Base-by-base conservation (phyloP, 139 green algal species). In the Edaphochlamys debaryana region DNA sequence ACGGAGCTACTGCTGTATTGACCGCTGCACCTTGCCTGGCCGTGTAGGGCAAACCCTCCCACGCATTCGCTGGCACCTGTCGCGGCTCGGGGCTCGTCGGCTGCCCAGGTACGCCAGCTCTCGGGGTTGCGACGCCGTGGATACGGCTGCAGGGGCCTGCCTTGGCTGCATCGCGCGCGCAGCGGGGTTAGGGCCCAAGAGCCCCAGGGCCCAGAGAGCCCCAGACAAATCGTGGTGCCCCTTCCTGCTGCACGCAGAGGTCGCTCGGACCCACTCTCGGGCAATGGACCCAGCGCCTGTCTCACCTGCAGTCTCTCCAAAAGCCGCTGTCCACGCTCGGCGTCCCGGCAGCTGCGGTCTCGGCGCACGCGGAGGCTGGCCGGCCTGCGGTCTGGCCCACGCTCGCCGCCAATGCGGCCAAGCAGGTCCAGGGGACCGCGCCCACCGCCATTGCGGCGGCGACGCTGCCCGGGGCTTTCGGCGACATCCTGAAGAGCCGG, bases 391-490 rank as follows among this genome's bases (percentile, higher is more conserved):
- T 20, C 3, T 82, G 76, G 76, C 76, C 76, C 0, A 32, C 8
- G 1, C 42, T 71, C 7, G 37, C 60, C 11, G 56, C 67, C 2
- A 42, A 27, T 25, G 20, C 62, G 32, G 76, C 36, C 13, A 41
- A 69, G 64, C 60, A 67, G 30, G n/a, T 6, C 11, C n/a, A 30
- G 27, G 8, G 4, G 4, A 20, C n/a, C 15, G 37, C 25, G 0
- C 58, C 60, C 9, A 81, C 75, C 13, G 17, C 58, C 42, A 73
- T 82, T 19, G 76, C 76, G 2, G 76, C 63, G 42, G 62, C 76
- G 32, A 82, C 76, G 8, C 42, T 82, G 41, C 76, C 76, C n/a
- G n/a, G n/a, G 32, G 42, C 76, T 42, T 52, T 82, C 8, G 76
- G 34, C 7, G 63, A 67, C 32, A 32, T 82, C 23, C 34, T 82